Base-by-base conservation (phyloP, 768 basidiomycete genomes). In the Boletus subcaerulescens region DNA sequence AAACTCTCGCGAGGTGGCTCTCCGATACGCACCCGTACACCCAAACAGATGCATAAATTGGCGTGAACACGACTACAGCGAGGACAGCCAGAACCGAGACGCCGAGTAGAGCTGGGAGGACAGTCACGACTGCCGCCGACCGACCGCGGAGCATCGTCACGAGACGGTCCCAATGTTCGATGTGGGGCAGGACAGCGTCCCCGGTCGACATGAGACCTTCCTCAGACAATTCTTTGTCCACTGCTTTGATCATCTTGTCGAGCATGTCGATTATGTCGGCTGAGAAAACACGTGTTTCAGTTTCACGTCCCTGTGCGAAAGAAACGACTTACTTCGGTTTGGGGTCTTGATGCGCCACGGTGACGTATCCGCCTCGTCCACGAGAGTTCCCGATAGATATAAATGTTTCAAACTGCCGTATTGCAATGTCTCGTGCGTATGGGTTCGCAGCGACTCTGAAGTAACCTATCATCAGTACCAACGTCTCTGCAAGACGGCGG, bases 101-200 rank as follows among this genome's bases (percentile, higher is more conserved):
- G 7, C 65, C 65, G 6, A 67, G 43, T 5, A 60, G 4, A 6
- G 43, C 52, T 15, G 65, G 60, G 22, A 66, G 44, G 39, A 57
- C n/a, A 3, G 48, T 51, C 12, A 61, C 24, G 3, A 18, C 51
- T 1, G 17, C 38, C 13, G 62, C 49, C 5, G 47, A 4, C 40
- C 40, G 40, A 15, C 56, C 29, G n/a, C 55, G 52, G 18, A 62
- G 13, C 8, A 57, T 2, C 13, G 33, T 24, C 14, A 35, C 12
- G n/a, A 65, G 57, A 6, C 64, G 54, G 24, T 60, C 12, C 64
- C 64, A 65, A 17, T 65, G 64, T 20, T 38, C 26, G 20, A 65
- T 54, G 18, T 59, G 59, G 9, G 64, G 64, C 6, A 66, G 38
- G 3, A 59, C 57, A 1, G 46, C 11, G 29, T 66, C 62, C 9